Conservation (phyloP, 257 asterid species). For the Striga asiatica region DNA sequence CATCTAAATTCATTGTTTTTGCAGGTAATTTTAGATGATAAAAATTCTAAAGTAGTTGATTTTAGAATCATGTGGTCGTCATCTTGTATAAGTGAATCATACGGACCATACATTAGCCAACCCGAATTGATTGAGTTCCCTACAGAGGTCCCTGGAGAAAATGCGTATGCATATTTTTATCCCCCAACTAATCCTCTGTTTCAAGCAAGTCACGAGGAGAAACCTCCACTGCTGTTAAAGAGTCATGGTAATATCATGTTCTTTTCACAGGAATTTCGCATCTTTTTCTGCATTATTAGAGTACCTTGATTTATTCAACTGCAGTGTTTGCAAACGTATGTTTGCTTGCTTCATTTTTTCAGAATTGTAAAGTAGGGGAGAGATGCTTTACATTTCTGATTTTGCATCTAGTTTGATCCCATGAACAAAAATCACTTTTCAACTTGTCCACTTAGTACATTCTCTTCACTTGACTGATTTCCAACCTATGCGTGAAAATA, state of each 20-base stretch:
- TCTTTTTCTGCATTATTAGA: too few relatives aligned
- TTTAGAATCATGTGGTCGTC: slow-evolving; percentile 69
- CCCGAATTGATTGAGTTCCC: slow-evolving; percentile 88
- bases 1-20: slow-evolving; percentile 17
- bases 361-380: too few relatives aligned
- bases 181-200: slow-evolving; percentile 77
- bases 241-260: slow-evolving; percentile 60
- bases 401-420: too few relatives aligned
- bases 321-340: too few relatives aligned
- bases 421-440: too few relatives aligned
- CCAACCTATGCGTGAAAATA: too few relatives aligned
- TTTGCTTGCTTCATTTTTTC: too few relatives aligned
- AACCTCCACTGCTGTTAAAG: slow-evolving; percentile 81
- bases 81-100: slow-evolving; percentile 36
- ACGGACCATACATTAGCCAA: slow-evolving; percentile 44
- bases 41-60: slow-evolving; percentile 53
- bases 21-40: slow-evolving; percentile 67
- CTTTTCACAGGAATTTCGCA: too few relatives aligned
- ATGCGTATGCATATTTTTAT: slow-evolving; percentile 86
- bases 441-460: too few relatives aligned
- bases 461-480: too few relatives aligned
- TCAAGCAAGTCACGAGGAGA: slow-evolving; percentile 62
- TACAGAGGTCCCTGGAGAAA: slow-evolving; percentile 74
- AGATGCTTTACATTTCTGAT: too few relatives aligned
- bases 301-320: too few relatives aligned